Percentiles rank a stretch among this genome's conserved stretches.
Conservation (phyloP, 352 stramenopile genomes). For the Poterioochromonas sp. region DNA sequence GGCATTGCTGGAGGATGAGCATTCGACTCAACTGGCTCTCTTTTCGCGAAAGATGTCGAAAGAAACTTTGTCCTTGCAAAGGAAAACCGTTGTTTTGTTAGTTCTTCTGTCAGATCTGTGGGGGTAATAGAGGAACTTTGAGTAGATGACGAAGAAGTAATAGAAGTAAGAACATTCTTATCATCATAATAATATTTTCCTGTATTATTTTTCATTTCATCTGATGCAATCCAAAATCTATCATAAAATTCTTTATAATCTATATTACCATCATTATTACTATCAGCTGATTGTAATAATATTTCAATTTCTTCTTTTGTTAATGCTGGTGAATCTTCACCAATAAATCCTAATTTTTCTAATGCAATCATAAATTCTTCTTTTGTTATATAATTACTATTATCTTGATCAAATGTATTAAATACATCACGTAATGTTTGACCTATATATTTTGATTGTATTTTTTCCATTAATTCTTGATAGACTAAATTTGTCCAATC, state of each 20-base stretch:
- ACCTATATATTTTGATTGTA: background rate
- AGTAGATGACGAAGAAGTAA: no score
- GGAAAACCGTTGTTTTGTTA: no score
- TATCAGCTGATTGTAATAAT: background rate
- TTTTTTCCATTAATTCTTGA: background rate
- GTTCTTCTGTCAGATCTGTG: no score
- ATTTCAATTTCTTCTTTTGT: background rate
- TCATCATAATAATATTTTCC: no score
- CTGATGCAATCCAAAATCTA: background rate
- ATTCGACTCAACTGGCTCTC: no score
- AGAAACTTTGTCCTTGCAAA: no score
- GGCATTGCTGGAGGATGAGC: no score
- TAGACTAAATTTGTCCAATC: conserved; percentile 6
- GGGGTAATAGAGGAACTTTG: no score
- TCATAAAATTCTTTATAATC: background rate
- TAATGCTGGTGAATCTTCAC: background rate
- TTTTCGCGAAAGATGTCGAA: no score
- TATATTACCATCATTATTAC: background rate
- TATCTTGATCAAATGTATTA: background rate
- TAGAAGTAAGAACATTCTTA: no score
- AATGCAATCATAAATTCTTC: background rate
- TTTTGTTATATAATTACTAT: background rate
- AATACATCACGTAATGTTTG: background rate
- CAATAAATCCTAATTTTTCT: background rate
- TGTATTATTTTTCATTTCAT: no score